phyloP scores from a whole-genome alignment of 345 rosid genomes.

The Laguncularia racemosa region DNA sequence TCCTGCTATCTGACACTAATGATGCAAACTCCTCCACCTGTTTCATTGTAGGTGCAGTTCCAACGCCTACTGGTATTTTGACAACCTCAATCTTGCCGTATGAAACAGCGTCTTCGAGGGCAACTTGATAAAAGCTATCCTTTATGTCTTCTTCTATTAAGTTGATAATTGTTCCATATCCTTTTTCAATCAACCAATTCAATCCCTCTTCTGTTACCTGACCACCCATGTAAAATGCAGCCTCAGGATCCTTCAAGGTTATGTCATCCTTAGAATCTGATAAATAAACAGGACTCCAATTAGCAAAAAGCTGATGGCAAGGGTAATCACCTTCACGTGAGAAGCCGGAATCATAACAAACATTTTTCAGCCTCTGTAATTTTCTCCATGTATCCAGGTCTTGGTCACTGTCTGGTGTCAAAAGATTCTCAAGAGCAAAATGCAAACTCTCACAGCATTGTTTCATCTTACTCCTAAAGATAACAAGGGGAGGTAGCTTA shows the following conservation, averaged over 20 bases:
- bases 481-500: slow-evolving; percentile 80
- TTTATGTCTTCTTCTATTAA: slow-evolving; percentile 68
- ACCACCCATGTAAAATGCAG: slow-evolving; percentile 87
- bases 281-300: slow-evolving; percentile 73
- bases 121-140: slow-evolving; percentile 72
- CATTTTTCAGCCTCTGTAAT: slow-evolving; percentile 86
- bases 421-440: slow-evolving; percentile 75
- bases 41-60: slow-evolving; percentile 76
- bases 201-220: slow-evolving; percentile 87
- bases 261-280: slow-evolving; percentile 51
- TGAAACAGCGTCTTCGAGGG: slow-evolving; percentile 52
- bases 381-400: slow-evolving; percentile 77
- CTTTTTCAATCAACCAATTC: slow-evolving; percentile 69
- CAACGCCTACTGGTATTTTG: slow-evolving; percentile 71
- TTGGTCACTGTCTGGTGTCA: slow-evolving; percentile 60
- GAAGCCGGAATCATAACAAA: slow-evolving; percentile 85
- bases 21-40: slow-evolving; percentile 93
- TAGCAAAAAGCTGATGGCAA: slow-evolving; percentile 63
- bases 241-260: slow-evolving; percentile 31
- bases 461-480: slow-evolving; percentile 91
- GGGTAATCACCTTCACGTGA: slow-evolving; percentile 63
- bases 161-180: slow-evolving; percentile 85
- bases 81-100: slow-evolving; percentile 55
- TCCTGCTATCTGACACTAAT: slow-evolving; percentile 60
- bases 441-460: slow-evolving; percentile 93